Percentiles rank a stretch among this genome's conserved stretches.
phyloP scores from a whole-genome alignment of 495 filamentous ascomycete genomes.

The Daldinia grandis region DNA sequence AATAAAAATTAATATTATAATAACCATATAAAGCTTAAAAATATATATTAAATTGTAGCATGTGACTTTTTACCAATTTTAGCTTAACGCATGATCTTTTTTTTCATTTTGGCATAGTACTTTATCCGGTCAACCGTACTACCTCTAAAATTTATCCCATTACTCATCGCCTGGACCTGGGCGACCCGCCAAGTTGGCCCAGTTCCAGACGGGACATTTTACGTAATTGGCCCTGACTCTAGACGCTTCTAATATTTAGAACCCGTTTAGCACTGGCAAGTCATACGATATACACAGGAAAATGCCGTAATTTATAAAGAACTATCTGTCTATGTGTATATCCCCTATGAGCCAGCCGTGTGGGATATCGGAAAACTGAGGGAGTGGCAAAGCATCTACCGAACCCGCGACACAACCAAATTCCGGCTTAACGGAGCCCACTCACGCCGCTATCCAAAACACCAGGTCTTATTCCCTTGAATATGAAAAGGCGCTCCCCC shows the following conservation, averaged over 20 bases:
- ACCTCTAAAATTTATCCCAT: conserved; percentile 27
- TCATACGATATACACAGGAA: conserved; percentile 30
- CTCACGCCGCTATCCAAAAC: not conserved
- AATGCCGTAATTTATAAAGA: conserved; percentile 2
- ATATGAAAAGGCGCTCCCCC: not conserved
- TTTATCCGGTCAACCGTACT: no score
- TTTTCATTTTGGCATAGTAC: no score
- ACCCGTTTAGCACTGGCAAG: not conserved
- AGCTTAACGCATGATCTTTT: no score
- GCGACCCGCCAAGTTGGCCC: conserved; percentile 1
- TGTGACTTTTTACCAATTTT: no score
- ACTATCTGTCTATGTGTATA: not conserved
- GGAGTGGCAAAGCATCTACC: conserved; percentile 1
- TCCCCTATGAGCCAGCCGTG: not conserved
- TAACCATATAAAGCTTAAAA: no score
- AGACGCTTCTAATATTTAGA: conserved; percentile 7
- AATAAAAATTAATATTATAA: no score
- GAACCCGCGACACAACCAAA: not conserved
- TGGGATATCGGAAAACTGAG: not conserved
- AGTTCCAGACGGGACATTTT: conserved; percentile 3
- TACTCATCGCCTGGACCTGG: conserved; percentile 22
- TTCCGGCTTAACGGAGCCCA: not conserved
- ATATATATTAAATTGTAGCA: no score
- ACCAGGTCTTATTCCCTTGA: not conserved
- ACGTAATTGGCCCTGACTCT: conserved; percentile 30